These are phyloP conservation scores for Achaetomiella virescens DNA, from an alignment of 495 filamentous ascomycete genomes.

Conservation along the genomic window DNA sequence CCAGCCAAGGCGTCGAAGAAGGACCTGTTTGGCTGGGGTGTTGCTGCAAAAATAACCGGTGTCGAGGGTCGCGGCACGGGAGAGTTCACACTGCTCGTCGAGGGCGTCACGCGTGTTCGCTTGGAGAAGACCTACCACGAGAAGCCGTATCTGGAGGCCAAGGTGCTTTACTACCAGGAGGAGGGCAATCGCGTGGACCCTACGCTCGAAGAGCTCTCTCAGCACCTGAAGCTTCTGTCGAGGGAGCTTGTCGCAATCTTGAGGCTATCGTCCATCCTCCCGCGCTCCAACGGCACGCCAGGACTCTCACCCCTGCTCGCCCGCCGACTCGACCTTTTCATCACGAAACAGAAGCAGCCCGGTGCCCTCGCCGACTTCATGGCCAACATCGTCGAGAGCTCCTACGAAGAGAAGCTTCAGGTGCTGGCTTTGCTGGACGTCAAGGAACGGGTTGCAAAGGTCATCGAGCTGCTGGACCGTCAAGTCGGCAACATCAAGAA, in stretches of 20 bases:
- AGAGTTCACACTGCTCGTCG: constrained; percentile 75
- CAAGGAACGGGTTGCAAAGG: constrained; percentile 67
- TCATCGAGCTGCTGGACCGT: constrained; percentile 71
- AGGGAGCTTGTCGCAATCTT: constrained; percentile 75
- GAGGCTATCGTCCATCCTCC: constrained; percentile 67
- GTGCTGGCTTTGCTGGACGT: constrained; percentile 72
- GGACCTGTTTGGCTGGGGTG: constrained; percentile 70
- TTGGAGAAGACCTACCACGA: constrained; percentile 70
- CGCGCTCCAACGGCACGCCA: constrained; percentile 49
- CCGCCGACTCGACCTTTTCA: constrained; percentile 76
- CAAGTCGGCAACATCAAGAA: constrained; percentile 77
- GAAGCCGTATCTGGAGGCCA: constrained; percentile 79
- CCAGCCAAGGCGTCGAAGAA: constrained; percentile 54
- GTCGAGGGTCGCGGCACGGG: constrained; percentile 74
- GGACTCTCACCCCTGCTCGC: constrained; percentile 77
- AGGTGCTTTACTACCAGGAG: constrained; percentile 54
- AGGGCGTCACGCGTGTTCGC: constrained; percentile 72
- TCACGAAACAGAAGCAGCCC: constrained; percentile 75
- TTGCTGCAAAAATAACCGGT: constrained; percentile 73
- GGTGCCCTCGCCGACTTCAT: constrained; percentile 93
- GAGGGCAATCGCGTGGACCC: constrained; percentile 51
- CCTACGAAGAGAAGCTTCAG: constrained; percentile 81
- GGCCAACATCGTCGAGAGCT: constrained; percentile 78
- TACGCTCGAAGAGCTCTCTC: constrained; percentile 62
- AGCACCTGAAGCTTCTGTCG: constrained; percentile 72